Percentiles rank a stretch among this genome's conserved stretches.
Conservation (phyloP, 495 filamentous ascomycete genomes). For the Penicillium psychrofluorescens region DNA sequence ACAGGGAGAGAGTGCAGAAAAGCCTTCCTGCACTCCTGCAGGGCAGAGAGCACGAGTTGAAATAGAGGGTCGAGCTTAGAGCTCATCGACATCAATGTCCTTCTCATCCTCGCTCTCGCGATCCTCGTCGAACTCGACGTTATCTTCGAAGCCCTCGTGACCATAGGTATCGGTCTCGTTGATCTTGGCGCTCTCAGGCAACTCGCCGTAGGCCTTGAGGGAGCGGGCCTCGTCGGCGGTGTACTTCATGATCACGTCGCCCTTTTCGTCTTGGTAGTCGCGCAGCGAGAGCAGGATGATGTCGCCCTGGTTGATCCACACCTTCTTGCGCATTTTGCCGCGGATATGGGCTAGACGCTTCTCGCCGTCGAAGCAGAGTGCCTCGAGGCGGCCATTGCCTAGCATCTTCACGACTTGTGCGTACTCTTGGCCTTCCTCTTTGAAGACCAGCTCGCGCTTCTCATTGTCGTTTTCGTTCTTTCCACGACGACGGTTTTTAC, state of each 20-base stretch:
- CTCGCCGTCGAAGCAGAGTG: conserved; percentile 92
- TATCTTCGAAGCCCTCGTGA: conserved; percentile 51
- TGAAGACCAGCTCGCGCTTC: conserved; percentile 98
- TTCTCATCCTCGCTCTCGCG: conserved; percentile 50
- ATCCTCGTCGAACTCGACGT: conserved; percentile 56
- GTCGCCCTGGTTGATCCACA: conserved; percentile 98
- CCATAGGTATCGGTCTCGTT: conserved; percentile 97
- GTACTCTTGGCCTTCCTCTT: conserved; percentile 99
- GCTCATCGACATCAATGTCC: conserved; percentile 55
- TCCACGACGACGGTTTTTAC: conserved; percentile 96
- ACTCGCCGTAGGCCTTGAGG: conserved; percentile 92
- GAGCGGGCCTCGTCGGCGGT: conserved; percentile 91
- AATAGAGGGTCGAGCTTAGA: conserved; percentile 32
- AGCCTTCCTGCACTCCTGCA: conserved; percentile 21
- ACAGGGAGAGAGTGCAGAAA: conserved; percentile 20
- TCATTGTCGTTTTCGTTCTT: conserved; percentile 99
- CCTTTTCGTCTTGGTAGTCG: conserved; percentile 99
- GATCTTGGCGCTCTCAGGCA: conserved; percentile 97
- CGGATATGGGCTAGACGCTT: conserved; percentile 46
- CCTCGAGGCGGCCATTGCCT: conserved; percentile 94
- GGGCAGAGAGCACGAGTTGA: conserved; percentile 21
- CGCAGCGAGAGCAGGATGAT: conserved; percentile 95
- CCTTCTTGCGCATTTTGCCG: conserved; percentile 97
- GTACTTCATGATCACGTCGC: conserved; percentile 99
- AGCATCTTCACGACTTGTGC: conserved; percentile 98